phyloP scores from a whole-genome alignment of 768 basidiomycete species.

The Rubroboletus pulcherrimus region DNA sequence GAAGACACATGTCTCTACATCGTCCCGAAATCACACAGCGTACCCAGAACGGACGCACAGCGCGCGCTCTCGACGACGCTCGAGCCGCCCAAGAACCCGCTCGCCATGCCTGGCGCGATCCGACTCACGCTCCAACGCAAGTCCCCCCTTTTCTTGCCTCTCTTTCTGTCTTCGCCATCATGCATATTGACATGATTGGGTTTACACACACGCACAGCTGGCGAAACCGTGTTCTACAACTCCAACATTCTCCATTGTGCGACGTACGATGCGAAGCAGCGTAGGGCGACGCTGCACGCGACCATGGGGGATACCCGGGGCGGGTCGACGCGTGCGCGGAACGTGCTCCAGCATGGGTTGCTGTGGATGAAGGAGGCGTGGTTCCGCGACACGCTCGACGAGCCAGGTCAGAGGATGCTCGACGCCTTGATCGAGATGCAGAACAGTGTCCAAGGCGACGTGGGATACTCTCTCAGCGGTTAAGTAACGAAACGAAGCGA shows the following conservation, averaged over 20 bases:
- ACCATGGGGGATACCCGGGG: conserved; percentile 61
- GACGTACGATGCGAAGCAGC: conserved; percentile 46
- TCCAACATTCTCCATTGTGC: conserved; percentile 77
- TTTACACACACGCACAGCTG: conserved; percentile 33
- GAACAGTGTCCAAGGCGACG: conserved; percentile 33
- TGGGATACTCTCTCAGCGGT: conserved; percentile 52
- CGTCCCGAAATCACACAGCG: conserved; percentile 64
- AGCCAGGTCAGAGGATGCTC: conserved; percentile 51
- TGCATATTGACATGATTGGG: too few species aligned
- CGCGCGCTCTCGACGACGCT: conserved; percentile 48
- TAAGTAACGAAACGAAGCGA: conserved; percentile 3
- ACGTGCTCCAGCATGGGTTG: conserved; percentile 72
- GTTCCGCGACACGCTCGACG: conserved; percentile 47
- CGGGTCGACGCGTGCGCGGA: conserved; percentile 60
- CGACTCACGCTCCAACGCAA: conserved; percentile 52
- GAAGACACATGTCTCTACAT: conserved; percentile 66
- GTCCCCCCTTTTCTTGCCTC: conserved; percentile 9
- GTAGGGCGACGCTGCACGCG: conserved; percentile 67
- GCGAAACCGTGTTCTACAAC: conserved; percentile 79
- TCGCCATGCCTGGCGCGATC: conserved; percentile 68
- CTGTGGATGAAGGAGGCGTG: conserved; percentile 58
- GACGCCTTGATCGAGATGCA: conserved; percentile 56
- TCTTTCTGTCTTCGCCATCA: too few species aligned
- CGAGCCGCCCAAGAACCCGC: conserved; percentile 52
- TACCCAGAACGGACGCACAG: conserved; percentile 55